These are phyloP conservation scores for Rhodotorula diobovata DNA, from an alignment of 768 basidiomycete species.

Conservation along the genomic window DNA sequence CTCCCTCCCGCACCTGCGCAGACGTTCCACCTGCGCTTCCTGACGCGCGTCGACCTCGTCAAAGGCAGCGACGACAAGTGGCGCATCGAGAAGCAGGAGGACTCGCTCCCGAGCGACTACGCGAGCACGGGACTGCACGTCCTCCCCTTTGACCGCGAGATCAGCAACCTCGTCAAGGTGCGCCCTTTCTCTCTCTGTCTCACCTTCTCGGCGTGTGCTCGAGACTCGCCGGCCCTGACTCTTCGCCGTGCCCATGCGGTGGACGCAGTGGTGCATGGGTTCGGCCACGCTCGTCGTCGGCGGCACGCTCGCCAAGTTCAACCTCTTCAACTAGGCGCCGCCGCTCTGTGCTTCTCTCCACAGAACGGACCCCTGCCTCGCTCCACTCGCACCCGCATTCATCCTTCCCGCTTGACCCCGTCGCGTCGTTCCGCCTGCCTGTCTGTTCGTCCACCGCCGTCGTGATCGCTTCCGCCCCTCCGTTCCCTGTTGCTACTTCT, in stretches of 20 bases:
- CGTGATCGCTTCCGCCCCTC: no score
- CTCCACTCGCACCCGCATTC: no score
- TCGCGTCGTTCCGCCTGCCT: no score
- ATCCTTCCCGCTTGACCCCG: no score
- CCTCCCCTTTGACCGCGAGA: slow-evolving; percentile 22
- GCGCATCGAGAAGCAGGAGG: slow-evolving; percentile 34
- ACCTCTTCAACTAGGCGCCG: not conserved
- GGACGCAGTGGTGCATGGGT: slow-evolving; percentile 14
- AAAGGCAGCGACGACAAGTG: slow-evolving; percentile 18
- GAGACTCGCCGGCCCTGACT: no score
- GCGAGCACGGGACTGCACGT: slow-evolving; percentile 21
- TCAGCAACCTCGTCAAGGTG: slow-evolving; percentile 24
- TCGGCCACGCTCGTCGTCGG: slow-evolving; percentile 21
- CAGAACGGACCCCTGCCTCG: no score
- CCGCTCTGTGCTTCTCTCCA: not conserved
- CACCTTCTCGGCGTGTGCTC: not conserved
- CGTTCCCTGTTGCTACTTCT: no score
- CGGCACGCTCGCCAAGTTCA: slow-evolving; percentile 11
- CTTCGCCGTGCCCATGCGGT: no score
- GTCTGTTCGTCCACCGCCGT: no score
- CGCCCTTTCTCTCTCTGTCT: not conserved
- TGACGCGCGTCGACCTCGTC: slow-evolving; percentile 26
- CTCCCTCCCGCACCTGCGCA: not conserved
- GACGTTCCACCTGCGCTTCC: slow-evolving; percentile 28
- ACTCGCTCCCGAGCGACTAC: slow-evolving; percentile 28